These are phyloP conservation scores for Delonix regia DNA, from an alignment of 306 rosid species.

Conservation along the genomic window DNA sequence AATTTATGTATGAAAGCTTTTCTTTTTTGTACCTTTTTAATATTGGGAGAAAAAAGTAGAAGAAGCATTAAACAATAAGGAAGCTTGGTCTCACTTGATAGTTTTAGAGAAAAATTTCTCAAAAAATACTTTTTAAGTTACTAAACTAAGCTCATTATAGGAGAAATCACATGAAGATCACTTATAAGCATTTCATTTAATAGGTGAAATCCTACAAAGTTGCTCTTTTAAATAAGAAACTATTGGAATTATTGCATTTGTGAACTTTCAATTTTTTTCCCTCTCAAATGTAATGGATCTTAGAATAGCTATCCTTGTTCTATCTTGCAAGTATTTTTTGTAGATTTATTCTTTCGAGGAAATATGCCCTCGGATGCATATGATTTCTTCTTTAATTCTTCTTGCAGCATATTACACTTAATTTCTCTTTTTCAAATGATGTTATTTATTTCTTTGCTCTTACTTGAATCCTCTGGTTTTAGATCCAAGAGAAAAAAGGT, in stretches of 20 bases:
- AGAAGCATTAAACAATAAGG: not conserved
- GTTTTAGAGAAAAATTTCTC: not conserved
- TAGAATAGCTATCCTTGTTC: not conserved
- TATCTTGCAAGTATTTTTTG: not conserved
- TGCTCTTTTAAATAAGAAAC: not conserved
- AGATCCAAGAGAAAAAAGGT: slow-evolving; percentile 69
- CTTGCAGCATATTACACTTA: slow-evolving; percentile 17
- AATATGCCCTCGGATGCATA: slow-evolving; percentile 17
- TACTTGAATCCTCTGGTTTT: not conserved
- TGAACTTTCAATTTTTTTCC: not conserved
- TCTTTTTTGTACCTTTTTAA: not conserved
- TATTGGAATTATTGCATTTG: not conserved
- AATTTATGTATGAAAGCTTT: not conserved
- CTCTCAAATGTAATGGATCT: not conserved
- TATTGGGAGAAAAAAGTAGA: not conserved
- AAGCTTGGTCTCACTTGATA: not conserved
- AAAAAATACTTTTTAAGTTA: not conserved
- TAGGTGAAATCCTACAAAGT: not conserved
- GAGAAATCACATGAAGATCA: not conserved
- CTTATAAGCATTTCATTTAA: not conserved
- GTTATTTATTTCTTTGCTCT: slow-evolving; percentile 26
- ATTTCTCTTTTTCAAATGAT: slow-evolving; percentile 20
- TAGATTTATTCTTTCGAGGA: slow-evolving; percentile 4
- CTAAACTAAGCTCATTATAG: not conserved
- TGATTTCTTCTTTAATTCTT: slow-evolving; percentile 28